phyloP scores from a whole-genome alignment of 192 early-diverging fungal genomes.

The Linnemannia zychae region DNA sequence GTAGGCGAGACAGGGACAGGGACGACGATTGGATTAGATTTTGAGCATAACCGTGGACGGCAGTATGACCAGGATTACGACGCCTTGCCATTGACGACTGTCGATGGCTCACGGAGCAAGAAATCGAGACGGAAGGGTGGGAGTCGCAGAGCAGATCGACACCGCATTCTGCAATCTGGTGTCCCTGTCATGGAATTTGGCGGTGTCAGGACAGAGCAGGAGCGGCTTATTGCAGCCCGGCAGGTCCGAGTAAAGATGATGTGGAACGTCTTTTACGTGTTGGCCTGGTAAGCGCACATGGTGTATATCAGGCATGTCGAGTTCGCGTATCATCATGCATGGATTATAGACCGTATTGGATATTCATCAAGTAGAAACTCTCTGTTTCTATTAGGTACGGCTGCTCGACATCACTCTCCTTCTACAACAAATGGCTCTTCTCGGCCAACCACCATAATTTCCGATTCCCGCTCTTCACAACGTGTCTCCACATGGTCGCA shows the following conservation, averaged over 20 bases:
- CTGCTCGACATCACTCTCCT: conserved; percentile 75
- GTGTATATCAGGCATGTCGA: not conserved
- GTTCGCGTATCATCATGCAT: not conserved
- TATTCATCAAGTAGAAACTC: not conserved
- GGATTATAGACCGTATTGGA: not conserved
- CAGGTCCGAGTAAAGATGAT: conserved; percentile 47
- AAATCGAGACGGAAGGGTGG: not conserved
- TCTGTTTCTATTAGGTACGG: conserved; percentile 34
- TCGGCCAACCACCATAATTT: conserved; percentile 85
- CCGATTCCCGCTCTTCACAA: conserved; percentile 91
- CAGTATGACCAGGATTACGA: conserved; percentile 24
- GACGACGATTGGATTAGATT: conserved; percentile 51
- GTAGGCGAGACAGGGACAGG: conserved; percentile 52
- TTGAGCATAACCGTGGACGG: conserved; percentile 12
- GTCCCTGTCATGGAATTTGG: conserved; percentile 1
- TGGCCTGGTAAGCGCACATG: conserved; percentile 56
- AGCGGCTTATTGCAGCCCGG: conserved; percentile 28
- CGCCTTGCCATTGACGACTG: conserved; percentile 29
- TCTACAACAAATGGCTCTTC: conserved; percentile 98
- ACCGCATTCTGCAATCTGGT: not conserved
- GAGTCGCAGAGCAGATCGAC: not conserved
- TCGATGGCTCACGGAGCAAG: not conserved
- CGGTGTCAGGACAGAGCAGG: conserved; percentile 12
- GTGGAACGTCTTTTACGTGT: conserved; percentile 56
- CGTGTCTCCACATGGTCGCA: conserved; percentile 87